Conservation (phyloP, 2,329 filamentous ascomycete species). For the Endoconidiophora laricicola region DNA sequence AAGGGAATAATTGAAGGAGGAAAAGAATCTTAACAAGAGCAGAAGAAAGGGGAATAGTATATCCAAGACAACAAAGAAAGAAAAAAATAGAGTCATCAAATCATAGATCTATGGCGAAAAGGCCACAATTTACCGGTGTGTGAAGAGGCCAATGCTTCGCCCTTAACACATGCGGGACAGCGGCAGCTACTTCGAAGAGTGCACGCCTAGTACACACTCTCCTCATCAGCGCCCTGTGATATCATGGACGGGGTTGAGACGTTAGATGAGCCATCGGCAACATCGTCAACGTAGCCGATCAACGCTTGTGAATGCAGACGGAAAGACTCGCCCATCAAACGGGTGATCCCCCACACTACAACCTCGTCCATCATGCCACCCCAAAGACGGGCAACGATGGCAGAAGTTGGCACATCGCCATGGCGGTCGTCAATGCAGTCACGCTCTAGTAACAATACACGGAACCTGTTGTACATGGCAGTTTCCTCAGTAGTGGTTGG, state of each 20-base stretch:
- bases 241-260: conserved; percentile 56
- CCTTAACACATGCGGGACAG: background rate
- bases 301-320: conserved; percentile 91
- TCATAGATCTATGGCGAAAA: conserved; percentile 9
- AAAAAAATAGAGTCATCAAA: conserved; percentile 7
- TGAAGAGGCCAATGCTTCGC: conserved; percentile 17
- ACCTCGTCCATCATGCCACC: conserved; percentile 97
- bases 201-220: conserved; percentile 50
- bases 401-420: conserved; percentile 63
- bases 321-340: conserved; percentile 96
- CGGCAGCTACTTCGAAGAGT: conserved; percentile 19
- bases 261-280: conserved; percentile 46
- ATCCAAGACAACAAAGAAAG: conserved; percentile 15
- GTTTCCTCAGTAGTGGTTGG: conserved; percentile 69
- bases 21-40: conserved; percentile 23
- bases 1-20: conserved; percentile 24
- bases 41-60: conserved; percentile 14
- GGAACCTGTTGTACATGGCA: conserved; percentile 83
- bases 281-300: conserved; percentile 81
- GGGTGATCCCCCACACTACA: conserved; percentile 93
- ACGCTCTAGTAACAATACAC: conserved; percentile 55
- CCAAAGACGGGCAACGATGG: conserved; percentile 90
- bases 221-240: conserved; percentile 53
- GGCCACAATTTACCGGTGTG: conserved; percentile 19
- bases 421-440: conserved; percentile 38